A percentile compares a stretch with the other conserved stretches of the same genome.
phyloP scores from a whole-genome alignment of 805 yeast genomes.

The Isabelozyma gotoi region DNA sequence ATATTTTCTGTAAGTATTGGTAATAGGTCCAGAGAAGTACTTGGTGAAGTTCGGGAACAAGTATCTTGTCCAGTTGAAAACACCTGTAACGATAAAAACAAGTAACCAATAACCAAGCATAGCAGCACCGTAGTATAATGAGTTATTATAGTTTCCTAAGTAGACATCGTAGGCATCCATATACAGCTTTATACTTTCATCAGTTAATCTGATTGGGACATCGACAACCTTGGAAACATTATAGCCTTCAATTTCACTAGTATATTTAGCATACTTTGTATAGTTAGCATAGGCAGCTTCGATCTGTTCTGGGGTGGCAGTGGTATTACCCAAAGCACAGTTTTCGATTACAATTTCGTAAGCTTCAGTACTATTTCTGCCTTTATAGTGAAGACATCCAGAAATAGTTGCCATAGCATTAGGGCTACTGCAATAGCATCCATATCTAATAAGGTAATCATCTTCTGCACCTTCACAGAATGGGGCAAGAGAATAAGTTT shows the following conservation, averaged over 20 bases:
- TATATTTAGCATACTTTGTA: constrained; percentile 12
- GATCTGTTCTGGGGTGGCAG: neutral
- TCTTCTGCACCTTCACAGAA: constrained; percentile 5
- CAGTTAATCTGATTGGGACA: constrained; percentile 26
- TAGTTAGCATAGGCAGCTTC: constrained; percentile 6
- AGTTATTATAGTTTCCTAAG: constrained; percentile 20
- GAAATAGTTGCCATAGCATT: constrained; percentile 34
- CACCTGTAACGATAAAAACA: constrained; percentile 8
- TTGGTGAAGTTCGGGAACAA: constrained; percentile 12
- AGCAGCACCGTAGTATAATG: constrained; percentile 23
- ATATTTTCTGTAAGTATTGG: constrained; percentile 12
- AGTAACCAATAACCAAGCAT: constrained; percentile 2
- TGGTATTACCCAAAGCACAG: neutral
- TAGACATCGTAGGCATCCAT: constrained; percentile 13
- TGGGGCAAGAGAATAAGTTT: constrained; percentile 5
- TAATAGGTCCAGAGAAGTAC: constrained; percentile 7
- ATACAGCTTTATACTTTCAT: constrained; percentile 8
- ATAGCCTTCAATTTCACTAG: constrained; percentile 19
- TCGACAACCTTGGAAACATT: constrained; percentile 16
- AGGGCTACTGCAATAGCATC: constrained; percentile 26
- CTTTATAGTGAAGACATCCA: neutral
- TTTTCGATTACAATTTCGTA: neutral
- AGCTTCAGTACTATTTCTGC: neutral
- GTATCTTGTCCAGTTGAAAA: constrained; percentile 9
- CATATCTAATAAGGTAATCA: constrained; percentile 11